Conservation (phyloP, 2,329 filamentous ascomycete species). For the Trichoderma atroviride region DNA sequence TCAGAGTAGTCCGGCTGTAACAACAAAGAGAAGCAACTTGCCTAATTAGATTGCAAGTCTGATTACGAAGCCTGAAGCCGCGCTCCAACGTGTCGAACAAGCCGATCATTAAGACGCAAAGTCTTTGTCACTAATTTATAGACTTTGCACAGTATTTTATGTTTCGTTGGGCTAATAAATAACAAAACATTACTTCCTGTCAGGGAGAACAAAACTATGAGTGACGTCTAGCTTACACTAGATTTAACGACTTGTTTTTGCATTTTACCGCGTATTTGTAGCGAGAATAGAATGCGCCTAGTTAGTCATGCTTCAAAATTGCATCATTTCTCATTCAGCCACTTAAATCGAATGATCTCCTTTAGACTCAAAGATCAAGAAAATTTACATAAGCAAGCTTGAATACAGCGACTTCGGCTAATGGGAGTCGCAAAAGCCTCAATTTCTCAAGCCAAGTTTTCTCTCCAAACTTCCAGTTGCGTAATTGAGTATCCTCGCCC, state of each 20-base stretch:
- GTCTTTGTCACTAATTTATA: background rate
- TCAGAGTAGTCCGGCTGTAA: background rate
- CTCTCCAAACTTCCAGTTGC: background rate
- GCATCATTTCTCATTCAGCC: background rate
- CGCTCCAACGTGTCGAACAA: background rate
- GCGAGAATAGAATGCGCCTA: background rate
- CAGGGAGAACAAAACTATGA: background rate
- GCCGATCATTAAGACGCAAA: background rate
- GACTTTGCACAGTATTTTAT: background rate
- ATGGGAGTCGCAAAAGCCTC: background rate
- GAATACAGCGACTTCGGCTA: background rate
- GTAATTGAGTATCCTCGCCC: background rate
- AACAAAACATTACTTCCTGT: background rate
- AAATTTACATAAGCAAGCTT: conserved; percentile 12
- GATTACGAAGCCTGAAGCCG: background rate
- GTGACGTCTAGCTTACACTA: background rate
- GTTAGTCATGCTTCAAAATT: background rate
- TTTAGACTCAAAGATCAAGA: background rate
- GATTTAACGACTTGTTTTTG: too few species aligned
- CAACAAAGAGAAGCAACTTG: conserved; percentile 1
- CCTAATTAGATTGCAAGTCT: background rate
- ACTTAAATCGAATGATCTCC: background rate
- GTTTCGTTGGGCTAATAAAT: background rate
- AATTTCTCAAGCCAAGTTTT: background rate
- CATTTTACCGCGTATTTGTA: background rate